Base-by-base conservation (phyloP, 805 yeast genomes). In the Wickerhamiella brachini region DNA sequence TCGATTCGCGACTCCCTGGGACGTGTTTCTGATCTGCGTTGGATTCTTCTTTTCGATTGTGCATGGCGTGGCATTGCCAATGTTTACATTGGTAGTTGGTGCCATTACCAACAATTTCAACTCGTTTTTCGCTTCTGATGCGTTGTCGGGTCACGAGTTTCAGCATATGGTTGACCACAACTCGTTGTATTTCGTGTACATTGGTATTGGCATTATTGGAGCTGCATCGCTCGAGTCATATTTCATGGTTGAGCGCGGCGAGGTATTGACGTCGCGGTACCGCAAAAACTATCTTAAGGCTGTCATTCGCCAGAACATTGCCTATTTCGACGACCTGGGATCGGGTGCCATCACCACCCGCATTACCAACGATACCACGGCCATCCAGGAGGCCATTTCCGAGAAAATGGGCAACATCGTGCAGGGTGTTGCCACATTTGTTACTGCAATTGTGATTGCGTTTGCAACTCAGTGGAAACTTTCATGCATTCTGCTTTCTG, bases 331-430 rank as follows among this genome's bases (percentile, higher is more conserved):
- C 54, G 61, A 63, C 44, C 59, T 70, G 15, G 73, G 73, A 15
- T 61, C 71, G n/a, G 73, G 73, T 15, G 70, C 68, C 50, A 69
- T 70, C 39, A 68, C 73, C 17, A 67, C 71, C 9, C 66, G 73
- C 17, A 70, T 70, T 58, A 65, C 71, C 41, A 65, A 67, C 21
- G 73, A 69, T 47, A 69, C 72, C n/a, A 62, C 63, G 22, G 54
- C 63, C 43, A 63, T 70, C 41, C 73, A 71, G 54, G 73, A 68
- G 39, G 74, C 72, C 31, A 68, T 70, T 56, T 64, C 70, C 38
- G 72, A 70, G 55, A 70, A 70, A 54, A 60, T 66, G 5, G 71
- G 72, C n/a, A 60, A 64, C 44, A 68, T 69, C 37, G 58, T 67
- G 38, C 62, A 65, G 41, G 72, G 70, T 29, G 34, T 68, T 8